Conservation (phyloP, 805 yeast species). For the Candida yuanshanica region DNA sequence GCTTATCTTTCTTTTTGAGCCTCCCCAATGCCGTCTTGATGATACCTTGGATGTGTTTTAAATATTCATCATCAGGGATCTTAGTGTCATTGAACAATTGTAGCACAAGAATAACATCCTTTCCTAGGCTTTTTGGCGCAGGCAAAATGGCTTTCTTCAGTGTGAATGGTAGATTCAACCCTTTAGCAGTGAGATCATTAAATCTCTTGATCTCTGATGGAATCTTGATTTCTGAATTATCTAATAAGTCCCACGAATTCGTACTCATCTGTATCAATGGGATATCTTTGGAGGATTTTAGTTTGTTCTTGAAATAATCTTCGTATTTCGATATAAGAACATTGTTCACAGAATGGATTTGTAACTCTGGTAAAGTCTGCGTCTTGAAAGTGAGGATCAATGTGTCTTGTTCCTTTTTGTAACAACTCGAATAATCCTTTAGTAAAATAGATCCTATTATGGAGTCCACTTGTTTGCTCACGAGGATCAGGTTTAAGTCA, state of each 20-base stretch:
- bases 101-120: slow-evolving; percentile 38
- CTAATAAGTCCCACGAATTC: slow-evolving; percentile 42
- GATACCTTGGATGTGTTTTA: slow-evolving; percentile 17
- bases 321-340: slow-evolving; percentile 38
- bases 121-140: slow-evolving; percentile 32
- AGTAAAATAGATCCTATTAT: slow-evolving; percentile 38
- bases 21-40: slow-evolving; percentile 25
- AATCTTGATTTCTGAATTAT: slow-evolving; percentile 23
- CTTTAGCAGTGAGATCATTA: slow-evolving; percentile 31
- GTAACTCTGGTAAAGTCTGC: slow-evolving; percentile 40
- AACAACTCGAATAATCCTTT: slow-evolving; percentile 30
- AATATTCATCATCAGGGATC: slow-evolving; percentile 27
- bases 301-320: slow-evolving; percentile 19
- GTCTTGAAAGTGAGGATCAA: slow-evolving; percentile 34
- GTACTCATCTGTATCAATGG: slow-evolving; percentile 44
- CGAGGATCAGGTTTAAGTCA: slow-evolving; percentile 23
- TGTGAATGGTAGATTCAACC: slow-evolving; percentile 36
- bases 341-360: slow-evolving; percentile 26
- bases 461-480: slow-evolving; percentile 15
- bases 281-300: slow-evolving; percentile 9
- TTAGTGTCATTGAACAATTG: slow-evolving; percentile 31
- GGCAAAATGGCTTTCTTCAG: slow-evolving; percentile 35
- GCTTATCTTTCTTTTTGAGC: slow-evolving; percentile 32
- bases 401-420: slow-evolving; percentile 21
- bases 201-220: slow-evolving; percentile 36